Evolutionary conservation across 495 filamentous ascomycete genomes (phyloP).

Genomic region (Aspergillus homomorphus): DNA sequence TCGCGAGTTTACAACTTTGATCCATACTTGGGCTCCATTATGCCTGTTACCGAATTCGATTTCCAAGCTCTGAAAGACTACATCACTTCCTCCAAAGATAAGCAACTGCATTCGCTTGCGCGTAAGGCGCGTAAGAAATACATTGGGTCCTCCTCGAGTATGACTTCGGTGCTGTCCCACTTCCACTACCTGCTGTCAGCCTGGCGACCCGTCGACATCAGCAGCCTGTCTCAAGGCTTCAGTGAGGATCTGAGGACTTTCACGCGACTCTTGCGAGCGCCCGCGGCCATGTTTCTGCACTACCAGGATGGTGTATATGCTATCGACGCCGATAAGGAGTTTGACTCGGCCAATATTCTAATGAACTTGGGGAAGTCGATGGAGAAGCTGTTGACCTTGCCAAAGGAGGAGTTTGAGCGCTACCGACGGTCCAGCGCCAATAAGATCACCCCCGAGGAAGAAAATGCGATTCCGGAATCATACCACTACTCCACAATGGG

Average conservation of each 20-base stretch:
- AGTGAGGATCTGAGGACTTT: conserved; percentile 56
- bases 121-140: conserved; percentile 71
- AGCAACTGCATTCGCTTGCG: conserved; percentile 62
- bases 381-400: conserved; percentile 90
- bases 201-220: conserved; percentile 70
- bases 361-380: conserved; percentile 90
- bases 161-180: conserved; percentile 81
- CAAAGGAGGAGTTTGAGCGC: conserved; percentile 76
- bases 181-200: conserved; percentile 89
- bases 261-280: conserved; percentile 65
- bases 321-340: conserved; percentile 97
- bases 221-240: conserved; percentile 64
- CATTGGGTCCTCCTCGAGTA: conserved; percentile 92
- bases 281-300: conserved; percentile 78
- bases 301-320: conserved; percentile 85
- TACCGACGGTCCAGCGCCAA: conserved; percentile 67
- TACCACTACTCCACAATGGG: conserved; percentile 86
- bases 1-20: conserved; percentile 94
- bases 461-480: conserved; percentile 63
- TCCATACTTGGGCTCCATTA: conserved; percentile 85
- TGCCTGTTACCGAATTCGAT: conserved; percentile 89
- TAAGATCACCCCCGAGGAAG: conserved; percentile 60
- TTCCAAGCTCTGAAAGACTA: conserved; percentile 80
- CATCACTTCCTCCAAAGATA: conserved; percentile 84
- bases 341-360: conserved; percentile 77